Base-by-base conservation (phyloP, 306 rosid genomes). In the Abrus pulchellus region DNA sequence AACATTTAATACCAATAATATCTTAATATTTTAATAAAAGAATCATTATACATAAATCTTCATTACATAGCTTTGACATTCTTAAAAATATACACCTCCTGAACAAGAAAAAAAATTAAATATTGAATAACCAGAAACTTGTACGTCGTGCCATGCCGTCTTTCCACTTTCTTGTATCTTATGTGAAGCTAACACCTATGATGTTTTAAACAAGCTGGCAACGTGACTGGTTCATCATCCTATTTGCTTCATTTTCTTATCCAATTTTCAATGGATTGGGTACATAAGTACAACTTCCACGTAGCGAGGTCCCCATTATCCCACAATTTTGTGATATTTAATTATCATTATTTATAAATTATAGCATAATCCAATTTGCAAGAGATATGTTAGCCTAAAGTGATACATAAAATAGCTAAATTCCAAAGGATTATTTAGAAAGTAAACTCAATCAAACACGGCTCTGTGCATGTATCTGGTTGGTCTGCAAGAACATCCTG, bases 151-250 rank as follows among this genome's bases (percentile, higher is more conserved):
- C 32, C 68, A 40, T 56, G 55, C 43, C 56, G n/a, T 11, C 57
- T 56, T 7, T 14, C 9, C 0, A 44, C 34, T 13, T 13, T 45
- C 69, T 60, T 70, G 1, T 9, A 30, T 49, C 1, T 20, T 20
- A 20, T 20, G 20, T 20, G 20, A 20, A 20, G 20, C 20, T 20
- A 20, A 20, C 20, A 20, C 20, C 20, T 20, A 20, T 20, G 40
- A 10, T 43, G 10, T 78, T 55, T 43, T 43, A 29, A 68, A 43
- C 57, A 78, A 78, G 38, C 36, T 56, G 82, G 50, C 76, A 44
- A 56, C 77, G 20, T 48, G 71, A n/a, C 52, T 32, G 14, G 29
- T 69, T 68, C 41, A 9, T n/a, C 68, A 7, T 68, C 59, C 3
- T 10, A 34, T 6, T 48, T 13, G 62, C 5, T 67, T 30, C 1